Percentiles rank a stretch among this genome's conserved stretches.
Conservation (phyloP, 2,329 filamentous ascomycete species). For the Lasiodiplodia sp. region DNA sequence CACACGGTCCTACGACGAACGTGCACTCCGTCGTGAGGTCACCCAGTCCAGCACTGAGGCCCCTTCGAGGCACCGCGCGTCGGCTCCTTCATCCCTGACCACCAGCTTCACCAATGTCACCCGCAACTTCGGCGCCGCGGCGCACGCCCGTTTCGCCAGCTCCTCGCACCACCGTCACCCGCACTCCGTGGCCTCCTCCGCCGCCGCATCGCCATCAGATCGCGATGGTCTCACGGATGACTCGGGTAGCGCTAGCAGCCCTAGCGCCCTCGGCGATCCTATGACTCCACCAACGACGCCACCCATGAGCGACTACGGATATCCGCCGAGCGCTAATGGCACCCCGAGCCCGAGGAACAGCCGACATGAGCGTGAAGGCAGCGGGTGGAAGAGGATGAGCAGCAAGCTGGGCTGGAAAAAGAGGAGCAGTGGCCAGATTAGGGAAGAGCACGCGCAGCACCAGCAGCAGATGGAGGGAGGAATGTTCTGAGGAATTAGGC, state of each 20-base stretch:
- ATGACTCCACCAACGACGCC: conserved; percentile 80
- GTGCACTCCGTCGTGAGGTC: conserved; percentile 44
- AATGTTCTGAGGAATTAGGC: conserved; percentile 19
- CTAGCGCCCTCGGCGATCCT: conserved; percentile 27
- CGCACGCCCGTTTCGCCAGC: conserved; percentile 43
- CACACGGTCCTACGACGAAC: conserved; percentile 52
- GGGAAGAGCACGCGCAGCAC: conserved; percentile 26
- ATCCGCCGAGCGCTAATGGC: conserved; percentile 35
- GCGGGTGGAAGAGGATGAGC: conserved; percentile 50
- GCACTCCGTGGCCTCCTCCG: conserved; percentile 33
- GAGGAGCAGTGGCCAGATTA: conserved; percentile 30
- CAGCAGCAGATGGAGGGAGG: conserved; percentile 29
- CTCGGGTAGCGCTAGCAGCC: conserved; percentile 60
- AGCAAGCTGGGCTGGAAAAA: conserved; percentile 52
- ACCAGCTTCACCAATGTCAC: conserved; percentile 36
- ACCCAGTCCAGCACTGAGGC: conserved; percentile 10
- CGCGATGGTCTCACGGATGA: conserved; percentile 65
- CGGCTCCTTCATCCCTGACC: conserved; percentile 48
- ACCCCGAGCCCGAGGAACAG: conserved; percentile 48
- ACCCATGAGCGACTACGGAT: conserved; percentile 52
- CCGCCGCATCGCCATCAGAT: conserved; percentile 33
- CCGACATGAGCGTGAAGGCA: conserved; percentile 43
- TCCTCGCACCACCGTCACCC: conserved; percentile 31
- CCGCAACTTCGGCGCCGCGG: conserved; percentile 33
- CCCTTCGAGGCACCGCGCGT: conserved; percentile 41